Percentiles rank a stretch among this genome's conserved stretches.
Conservation (phyloP, 192 early-diverging fungal species). For the Coemansia sp. region DNA sequence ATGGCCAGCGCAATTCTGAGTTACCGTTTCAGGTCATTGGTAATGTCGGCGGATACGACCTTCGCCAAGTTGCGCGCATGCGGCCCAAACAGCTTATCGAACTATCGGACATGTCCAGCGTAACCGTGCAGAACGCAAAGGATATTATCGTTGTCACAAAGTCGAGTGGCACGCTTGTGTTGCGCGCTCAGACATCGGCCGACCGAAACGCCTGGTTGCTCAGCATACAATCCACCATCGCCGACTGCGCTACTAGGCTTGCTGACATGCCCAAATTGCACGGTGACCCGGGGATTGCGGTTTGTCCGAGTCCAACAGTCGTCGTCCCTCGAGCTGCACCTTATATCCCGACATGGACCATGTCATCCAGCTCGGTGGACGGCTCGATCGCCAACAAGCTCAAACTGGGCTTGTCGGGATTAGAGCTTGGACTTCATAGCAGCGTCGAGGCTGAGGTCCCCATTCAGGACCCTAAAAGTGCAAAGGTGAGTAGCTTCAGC, state of each 20-base stretch:
- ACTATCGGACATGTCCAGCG: slow-evolving; percentile 18
- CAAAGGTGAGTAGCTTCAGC: neutral
- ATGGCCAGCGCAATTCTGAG: neutral
- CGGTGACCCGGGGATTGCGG: neutral
- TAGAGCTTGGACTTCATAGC: neutral
- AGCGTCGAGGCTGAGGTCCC: neutral
- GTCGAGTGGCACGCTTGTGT: slow-evolving; percentile 21
- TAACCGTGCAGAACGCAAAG: slow-evolving; percentile 28
- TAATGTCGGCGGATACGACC: slow-evolving; percentile 19
- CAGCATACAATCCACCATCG: neutral
- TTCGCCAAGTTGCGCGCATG: neutral
- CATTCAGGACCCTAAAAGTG: neutral
- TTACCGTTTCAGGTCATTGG: slow-evolving; percentile 26
- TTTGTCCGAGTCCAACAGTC: neutral
- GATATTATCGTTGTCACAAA: slow-evolving; percentile 30
- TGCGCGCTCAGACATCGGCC: slow-evolving; percentile 31
- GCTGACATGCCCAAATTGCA: slow-evolving; percentile 1
- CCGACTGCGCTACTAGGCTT: neutral
- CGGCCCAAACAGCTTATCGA: slow-evolving; percentile 33
- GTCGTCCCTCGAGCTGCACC: neutral
- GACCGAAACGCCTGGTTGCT: slow-evolving; percentile 21
- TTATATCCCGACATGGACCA: slow-evolving; percentile 4
- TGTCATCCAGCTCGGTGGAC: neutral
- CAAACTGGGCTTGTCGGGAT: neutral
- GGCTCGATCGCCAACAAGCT: neutral